Conservation (phyloP, 83 land plant genomes). For the Picea engelmannii region DNA sequence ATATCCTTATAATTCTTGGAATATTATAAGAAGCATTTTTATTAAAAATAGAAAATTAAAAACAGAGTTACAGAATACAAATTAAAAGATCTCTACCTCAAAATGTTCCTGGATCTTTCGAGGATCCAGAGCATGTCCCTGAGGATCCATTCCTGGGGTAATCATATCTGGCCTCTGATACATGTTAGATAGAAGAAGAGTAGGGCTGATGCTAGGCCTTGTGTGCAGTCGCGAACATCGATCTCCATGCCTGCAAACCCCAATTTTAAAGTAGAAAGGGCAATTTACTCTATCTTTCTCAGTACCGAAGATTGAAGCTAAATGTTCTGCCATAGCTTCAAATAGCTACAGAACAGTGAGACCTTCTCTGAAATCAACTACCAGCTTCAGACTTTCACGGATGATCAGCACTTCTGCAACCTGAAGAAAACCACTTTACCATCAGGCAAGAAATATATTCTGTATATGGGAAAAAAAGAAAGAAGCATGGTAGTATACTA, state of each 20-base stretch:
- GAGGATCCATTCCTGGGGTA: slow-evolving; percentile 56
- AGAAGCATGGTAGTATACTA: too few species aligned
- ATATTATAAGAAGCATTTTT: too few species aligned
- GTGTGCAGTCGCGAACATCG: slow-evolving; percentile 67
- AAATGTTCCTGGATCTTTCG: slow-evolving; percentile 66
- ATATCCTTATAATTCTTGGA: too few species aligned
- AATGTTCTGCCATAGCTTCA: slow-evolving; percentile 75
- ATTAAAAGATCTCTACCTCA: slow-evolving; percentile 31
- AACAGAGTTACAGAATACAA: too few species aligned
- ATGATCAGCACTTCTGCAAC: too few species aligned
- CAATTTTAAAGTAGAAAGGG: slow-evolving; percentile 98
- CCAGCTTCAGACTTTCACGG: too few species aligned
- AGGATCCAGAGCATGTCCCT: slow-evolving; percentile 61
- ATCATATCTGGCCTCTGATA: slow-evolving; percentile 60
- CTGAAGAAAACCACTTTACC: too few species aligned
- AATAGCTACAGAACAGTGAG: too few species aligned
- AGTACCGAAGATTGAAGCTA: slow-evolving; percentile 96
- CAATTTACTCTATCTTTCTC: slow-evolving; percentile 98
- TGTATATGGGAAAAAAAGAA: too few species aligned
- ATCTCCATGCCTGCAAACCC: slow-evolving; percentile 88
- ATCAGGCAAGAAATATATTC: too few species aligned
- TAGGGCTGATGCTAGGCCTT: slow-evolving; percentile 57
- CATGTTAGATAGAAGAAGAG: slow-evolving; percentile 59
- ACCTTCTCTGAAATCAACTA: too few species aligned
- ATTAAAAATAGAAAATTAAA: too few species aligned